Conservation (phyloP, 345 rosid genomes). For the Moringa oleifera region DNA sequence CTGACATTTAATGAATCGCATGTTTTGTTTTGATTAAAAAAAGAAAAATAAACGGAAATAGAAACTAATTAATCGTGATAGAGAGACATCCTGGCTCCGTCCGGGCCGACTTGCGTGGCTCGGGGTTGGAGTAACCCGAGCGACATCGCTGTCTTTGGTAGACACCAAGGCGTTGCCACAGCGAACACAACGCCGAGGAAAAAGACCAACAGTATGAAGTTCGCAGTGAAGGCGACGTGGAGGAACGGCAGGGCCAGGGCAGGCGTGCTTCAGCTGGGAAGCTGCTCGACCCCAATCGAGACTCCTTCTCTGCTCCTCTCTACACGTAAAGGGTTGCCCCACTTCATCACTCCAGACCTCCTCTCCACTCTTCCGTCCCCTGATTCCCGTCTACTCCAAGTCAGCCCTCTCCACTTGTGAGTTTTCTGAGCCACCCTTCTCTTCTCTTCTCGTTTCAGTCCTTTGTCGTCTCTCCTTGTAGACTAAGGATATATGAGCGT, state of each 20-base stretch:
- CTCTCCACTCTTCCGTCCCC: constrained; percentile 62
- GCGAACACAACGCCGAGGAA: too few relatives aligned
- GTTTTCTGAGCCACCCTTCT: constrained; percentile 5
- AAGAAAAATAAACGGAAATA: too few relatives aligned
- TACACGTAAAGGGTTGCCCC: constrained; percentile 67
- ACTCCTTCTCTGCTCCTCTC: constrained; percentile 68
- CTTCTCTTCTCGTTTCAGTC: background rate
- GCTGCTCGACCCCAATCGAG: constrained; percentile 36
- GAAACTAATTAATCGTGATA: too few relatives aligned
- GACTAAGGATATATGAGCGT: too few relatives aligned
- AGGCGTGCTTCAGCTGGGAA: constrained; percentile 42
- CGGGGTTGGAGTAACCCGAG: too few relatives aligned
- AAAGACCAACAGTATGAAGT: too few relatives aligned
- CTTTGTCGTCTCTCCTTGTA: background rate
- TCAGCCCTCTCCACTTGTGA: constrained; percentile 77
- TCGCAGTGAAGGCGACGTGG: constrained; percentile 43
- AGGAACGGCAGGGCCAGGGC: constrained; percentile 46
- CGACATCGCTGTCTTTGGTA: too few relatives aligned
- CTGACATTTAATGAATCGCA: too few relatives aligned
- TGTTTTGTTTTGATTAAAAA: too few relatives aligned
- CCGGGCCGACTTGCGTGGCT: too few relatives aligned
- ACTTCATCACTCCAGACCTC: constrained; percentile 65
- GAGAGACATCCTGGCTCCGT: too few relatives aligned
- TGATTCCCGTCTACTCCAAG: constrained; percentile 53
- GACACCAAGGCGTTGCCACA: too few relatives aligned